These are phyloP conservation scores for Albatrellus ellisii DNA, from an alignment of 768 basidiomycete species.

Conservation along the genomic window DNA sequence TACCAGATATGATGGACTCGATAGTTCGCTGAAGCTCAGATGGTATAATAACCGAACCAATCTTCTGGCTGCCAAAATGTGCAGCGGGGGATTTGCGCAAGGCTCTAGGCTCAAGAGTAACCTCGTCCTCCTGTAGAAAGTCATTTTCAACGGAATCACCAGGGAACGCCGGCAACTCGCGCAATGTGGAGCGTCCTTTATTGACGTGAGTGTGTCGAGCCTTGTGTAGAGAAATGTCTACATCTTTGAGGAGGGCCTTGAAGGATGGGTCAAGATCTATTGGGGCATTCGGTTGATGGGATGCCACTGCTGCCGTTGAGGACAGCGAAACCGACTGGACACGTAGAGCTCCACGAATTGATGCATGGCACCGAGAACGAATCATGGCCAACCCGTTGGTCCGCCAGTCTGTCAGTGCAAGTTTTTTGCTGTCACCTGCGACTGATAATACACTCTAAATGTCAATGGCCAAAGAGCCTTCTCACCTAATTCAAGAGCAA, in stretches of 20 bases:
- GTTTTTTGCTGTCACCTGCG: too few species aligned
- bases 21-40: conserved; percentile 59
- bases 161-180: conserved; percentile 45
- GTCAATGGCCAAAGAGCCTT: too few species aligned
- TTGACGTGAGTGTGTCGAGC: conserved; percentile 1
- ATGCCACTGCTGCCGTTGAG: conserved; percentile 19
- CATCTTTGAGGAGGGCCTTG: conserved; percentile 46
- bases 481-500: too few species aligned
- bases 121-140: conserved; percentile 20
- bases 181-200: conserved; percentile 16
- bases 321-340: conserved; percentile 15
- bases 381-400: too few species aligned
- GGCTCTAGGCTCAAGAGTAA: conserved; percentile 21
- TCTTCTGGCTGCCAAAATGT: conserved; percentile 57
- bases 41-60: conserved; percentile 64
- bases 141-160: conserved; percentile 19
- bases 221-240: conserved; percentile 48
- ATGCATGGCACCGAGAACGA: conserved; percentile 5
- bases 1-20: conserved; percentile 53
- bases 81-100: conserved; percentile 72
- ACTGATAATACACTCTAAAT: too few species aligned
- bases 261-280: conserved; percentile 56
- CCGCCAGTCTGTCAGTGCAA: too few species aligned
- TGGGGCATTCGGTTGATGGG: conserved; percentile 41
- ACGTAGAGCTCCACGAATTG: conserved; percentile 1